These are phyloP conservation scores for Pythium biforme DNA, from an alignment of 352 stramenopile species.

Conservation along the genomic window DNA sequence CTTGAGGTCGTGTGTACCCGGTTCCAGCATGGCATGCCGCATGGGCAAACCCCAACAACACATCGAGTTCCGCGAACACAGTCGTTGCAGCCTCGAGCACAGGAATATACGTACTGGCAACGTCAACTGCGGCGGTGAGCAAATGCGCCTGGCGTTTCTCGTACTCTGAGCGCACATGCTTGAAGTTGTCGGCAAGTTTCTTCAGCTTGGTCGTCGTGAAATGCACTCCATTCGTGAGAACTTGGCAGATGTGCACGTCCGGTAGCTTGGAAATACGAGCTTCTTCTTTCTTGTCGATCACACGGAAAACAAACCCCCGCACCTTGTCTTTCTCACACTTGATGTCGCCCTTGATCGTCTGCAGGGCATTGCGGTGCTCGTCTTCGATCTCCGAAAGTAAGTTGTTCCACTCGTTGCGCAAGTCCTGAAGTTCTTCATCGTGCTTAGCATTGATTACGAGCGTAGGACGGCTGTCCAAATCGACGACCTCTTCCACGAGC, in stretches of 20 bases:
- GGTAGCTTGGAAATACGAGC: conserved; percentile 86
- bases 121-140: conserved; percentile 91
- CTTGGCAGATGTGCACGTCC: conserved; percentile 91
- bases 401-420: conserved; percentile 77
- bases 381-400: conserved; percentile 81
- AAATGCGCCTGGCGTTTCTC: conserved; percentile 90
- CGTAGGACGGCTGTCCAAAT: conserved; percentile 76
- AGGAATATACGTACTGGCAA: conserved; percentile 95
- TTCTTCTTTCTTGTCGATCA: conserved; percentile 93
- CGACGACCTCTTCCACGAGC: conserved; percentile 82
- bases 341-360: conserved; percentile 76
- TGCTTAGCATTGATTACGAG: conserved; percentile 85
- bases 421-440: conserved; percentile 67
- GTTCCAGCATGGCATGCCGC: conserved; percentile 91
- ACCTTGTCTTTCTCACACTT: conserved; percentile 93
- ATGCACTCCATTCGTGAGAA: conserved; percentile 97
- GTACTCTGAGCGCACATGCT: conserved; percentile 89
- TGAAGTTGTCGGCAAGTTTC: conserved; percentile 81
- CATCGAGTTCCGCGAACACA: conserved; percentile 93
- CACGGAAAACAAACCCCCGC: conserved; percentile 91
- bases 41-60: conserved; percentile 93
- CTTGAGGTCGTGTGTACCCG: conserved; percentile 63
- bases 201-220: conserved; percentile 95
- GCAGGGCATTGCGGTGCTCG: conserved; percentile 56
- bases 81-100: conserved; percentile 92